Conservation (phyloP, 1,139 yeast species). For the Meyerozyma smithsonii region DNA sequence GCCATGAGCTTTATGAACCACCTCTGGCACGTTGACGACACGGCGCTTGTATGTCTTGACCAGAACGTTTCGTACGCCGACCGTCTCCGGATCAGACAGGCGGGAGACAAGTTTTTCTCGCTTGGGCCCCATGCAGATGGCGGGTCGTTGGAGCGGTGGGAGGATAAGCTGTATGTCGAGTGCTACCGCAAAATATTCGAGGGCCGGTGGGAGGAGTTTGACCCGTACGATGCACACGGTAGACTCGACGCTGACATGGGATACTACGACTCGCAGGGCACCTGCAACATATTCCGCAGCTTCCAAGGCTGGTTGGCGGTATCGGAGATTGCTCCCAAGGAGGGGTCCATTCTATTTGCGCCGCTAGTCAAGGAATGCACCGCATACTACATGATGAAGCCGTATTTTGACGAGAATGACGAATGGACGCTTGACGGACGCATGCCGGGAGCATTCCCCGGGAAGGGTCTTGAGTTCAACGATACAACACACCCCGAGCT, state of each 20-base stretch:
- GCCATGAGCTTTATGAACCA: slow-evolving; percentile 26
- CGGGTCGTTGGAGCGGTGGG: slow-evolving; percentile 46
- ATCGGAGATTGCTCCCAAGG: slow-evolving; percentile 32
- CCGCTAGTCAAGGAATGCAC: slow-evolving; percentile 35
- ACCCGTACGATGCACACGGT: slow-evolving; percentile 36
- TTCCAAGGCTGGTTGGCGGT: slow-evolving; percentile 49
- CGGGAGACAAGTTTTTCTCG: slow-evolving; percentile 30
- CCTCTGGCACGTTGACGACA: slow-evolving; percentile 28
- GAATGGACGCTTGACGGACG: slow-evolving; percentile 14
- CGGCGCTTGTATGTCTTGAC: slow-evolving; percentile 22
- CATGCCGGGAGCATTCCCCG: slow-evolving; percentile 26
- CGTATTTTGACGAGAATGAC: slow-evolving; percentile 33
- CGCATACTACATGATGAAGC: slow-evolving; percentile 40
- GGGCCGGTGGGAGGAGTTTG: slow-evolving; percentile 46
- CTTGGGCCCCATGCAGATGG: slow-evolving; percentile 43
- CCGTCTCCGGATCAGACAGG: slow-evolving; percentile 36
- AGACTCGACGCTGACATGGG: slow-evolving; percentile 32
- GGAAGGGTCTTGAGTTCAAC: slow-evolving; percentile 24
- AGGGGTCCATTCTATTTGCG: slow-evolving; percentile 39
- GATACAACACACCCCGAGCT: slow-evolving; percentile 24
- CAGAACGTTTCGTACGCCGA: slow-evolving; percentile 35
- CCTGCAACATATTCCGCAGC: slow-evolving; percentile 37
- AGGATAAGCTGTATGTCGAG: slow-evolving; percentile 33
- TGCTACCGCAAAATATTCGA: slow-evolving; percentile 35
- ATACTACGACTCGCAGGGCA: slow-evolving; percentile 21